A percentile compares a stretch with the other conserved stretches of the same genome.
Conservation (phyloP, 192 early-diverging fungal genomes). For the Coemansia sp. region DNA sequence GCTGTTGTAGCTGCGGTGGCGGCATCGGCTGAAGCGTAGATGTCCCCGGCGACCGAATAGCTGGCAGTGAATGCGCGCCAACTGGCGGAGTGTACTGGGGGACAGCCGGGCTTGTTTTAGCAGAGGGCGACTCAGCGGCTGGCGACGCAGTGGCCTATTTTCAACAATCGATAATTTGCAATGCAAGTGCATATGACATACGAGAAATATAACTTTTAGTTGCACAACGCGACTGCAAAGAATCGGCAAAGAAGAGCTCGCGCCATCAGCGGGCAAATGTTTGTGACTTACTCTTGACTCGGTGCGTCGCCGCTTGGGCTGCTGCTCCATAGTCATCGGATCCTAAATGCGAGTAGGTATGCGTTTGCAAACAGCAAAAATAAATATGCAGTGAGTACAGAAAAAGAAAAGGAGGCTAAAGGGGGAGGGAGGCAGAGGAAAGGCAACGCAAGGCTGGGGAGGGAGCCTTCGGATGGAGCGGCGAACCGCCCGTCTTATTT, state of each 20-base stretch:
- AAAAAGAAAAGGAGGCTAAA: slow-evolving; percentile 21
- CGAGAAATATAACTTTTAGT: no score
- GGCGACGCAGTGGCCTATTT: slow-evolving; percentile 44
- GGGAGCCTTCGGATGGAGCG: slow-evolving; percentile 15
- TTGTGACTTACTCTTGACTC: slow-evolving; percentile 41
- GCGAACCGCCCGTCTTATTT: slow-evolving; percentile 15
- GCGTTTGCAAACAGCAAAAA: background rate
- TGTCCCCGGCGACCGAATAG: slow-evolving; percentile 41
- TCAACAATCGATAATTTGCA: no score
- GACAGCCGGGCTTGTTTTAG: slow-evolving; percentile 23
- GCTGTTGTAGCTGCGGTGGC: slow-evolving; percentile 8
- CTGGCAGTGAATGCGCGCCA: slow-evolving; percentile 28
- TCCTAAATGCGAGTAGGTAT: slow-evolving; percentile 19
- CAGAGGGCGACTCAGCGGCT: slow-evolving; percentile 28
- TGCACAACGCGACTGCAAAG: no score
- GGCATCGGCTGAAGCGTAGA: slow-evolving; percentile 14
- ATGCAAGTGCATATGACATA: no score
- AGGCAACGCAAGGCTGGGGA: slow-evolving; percentile 12
- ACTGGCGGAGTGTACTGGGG: slow-evolving; percentile 24
- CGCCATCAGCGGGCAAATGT: no score
- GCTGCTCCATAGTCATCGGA: slow-evolving; percentile 45
- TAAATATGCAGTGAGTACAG: slow-evolving; percentile 7
- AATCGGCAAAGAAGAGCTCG: no score
- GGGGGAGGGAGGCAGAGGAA: slow-evolving; percentile 16
- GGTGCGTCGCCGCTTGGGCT: slow-evolving; percentile 54